phyloP scores from a whole-genome alignment of 2,329 filamentous ascomycete genomes.

The Ophiobolus disseminans region DNA sequence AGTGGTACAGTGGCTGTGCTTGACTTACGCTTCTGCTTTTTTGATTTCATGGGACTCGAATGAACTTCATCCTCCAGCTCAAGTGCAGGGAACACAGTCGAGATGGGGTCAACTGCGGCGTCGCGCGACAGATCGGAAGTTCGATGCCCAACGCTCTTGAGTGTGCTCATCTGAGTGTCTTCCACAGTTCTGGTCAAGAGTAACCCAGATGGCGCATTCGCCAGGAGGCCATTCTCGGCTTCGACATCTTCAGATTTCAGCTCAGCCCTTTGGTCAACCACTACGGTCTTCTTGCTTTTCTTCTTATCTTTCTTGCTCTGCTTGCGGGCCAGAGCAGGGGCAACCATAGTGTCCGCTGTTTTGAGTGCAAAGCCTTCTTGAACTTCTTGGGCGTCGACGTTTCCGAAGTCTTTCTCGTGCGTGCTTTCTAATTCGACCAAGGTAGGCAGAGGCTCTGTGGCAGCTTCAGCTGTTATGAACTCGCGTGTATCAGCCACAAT shows the following conservation, averaged over 20 bases:
- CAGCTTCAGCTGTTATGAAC: too few relatives aligned
- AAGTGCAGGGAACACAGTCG: neutral
- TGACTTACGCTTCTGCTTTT: slow-evolving; percentile 27
- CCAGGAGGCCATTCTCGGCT: slow-evolving; percentile 1
- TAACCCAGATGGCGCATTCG: neutral
- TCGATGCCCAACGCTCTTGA: too few relatives aligned
- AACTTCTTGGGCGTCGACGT: too few relatives aligned
- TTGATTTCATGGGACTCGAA: slow-evolving; percentile 16
- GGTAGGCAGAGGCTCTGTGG: too few relatives aligned
- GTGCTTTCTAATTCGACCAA: too few relatives aligned
- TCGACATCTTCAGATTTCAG: slow-evolving; percentile 11
- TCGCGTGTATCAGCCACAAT: too few relatives aligned
- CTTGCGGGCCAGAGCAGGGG: slow-evolving; percentile 25
- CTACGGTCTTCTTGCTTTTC: slow-evolving; percentile 32
- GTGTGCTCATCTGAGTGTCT: too few relatives aligned
- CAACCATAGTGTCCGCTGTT: slow-evolving; percentile 13
- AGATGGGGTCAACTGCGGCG: too few relatives aligned
- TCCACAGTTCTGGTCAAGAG: too few relatives aligned
- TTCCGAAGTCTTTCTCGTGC: too few relatives aligned
- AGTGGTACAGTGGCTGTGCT: slow-evolving; percentile 14
- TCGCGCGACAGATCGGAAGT: too few relatives aligned
- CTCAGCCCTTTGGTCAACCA: slow-evolving; percentile 6
- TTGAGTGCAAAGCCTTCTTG: too few relatives aligned
- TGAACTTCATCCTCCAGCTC: slow-evolving; percentile 8
- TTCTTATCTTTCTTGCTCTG: slow-evolving; percentile 43